Conservation (phyloP, 2,329 filamentous ascomycete species). For the Fusarium proliferatum region DNA sequence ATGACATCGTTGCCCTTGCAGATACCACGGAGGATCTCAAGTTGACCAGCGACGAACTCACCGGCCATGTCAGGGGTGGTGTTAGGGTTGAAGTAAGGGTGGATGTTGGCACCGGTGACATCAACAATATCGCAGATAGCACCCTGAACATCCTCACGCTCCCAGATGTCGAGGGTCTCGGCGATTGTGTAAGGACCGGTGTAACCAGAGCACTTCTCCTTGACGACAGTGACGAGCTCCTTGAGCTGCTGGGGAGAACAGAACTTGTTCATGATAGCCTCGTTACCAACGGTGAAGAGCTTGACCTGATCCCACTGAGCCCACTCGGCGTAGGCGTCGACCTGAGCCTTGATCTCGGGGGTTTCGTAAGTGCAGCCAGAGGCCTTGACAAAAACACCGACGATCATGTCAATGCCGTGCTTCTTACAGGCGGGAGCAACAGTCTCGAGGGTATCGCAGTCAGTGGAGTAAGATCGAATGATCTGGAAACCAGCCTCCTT, state of each 20-base stretch:
- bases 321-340: slow-evolving; percentile 78
- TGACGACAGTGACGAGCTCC: slow-evolving; percentile 75
- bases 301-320: slow-evolving; percentile 79
- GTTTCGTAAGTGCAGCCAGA: slow-evolving; percentile 67
- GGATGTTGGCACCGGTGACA: slow-evolving; percentile 85
- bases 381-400: slow-evolving; percentile 86
- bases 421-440: slow-evolving; percentile 76
- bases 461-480: slow-evolving; percentile 89
- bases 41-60: slow-evolving; percentile 78
- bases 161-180: slow-evolving; percentile 84
- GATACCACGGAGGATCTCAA: slow-evolving; percentile 74
- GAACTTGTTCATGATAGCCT: slow-evolving; percentile 83
- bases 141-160: slow-evolving; percentile 66
- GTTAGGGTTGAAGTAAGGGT: slow-evolving; percentile 90
- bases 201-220: slow-evolving; percentile 78
- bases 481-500: slow-evolving; percentile 73
- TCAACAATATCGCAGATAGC: slow-evolving; percentile 80
- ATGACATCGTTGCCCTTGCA: slow-evolving; percentile 79
- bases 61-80: slow-evolving; percentile 75
- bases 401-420: slow-evolving; percentile 80
- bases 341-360: slow-evolving; percentile 76
- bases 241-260: slow-evolving; percentile 73
- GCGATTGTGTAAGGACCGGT: slow-evolving; percentile 82
- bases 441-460: slow-evolving; percentile 83
- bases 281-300: slow-evolving; percentile 90